Conservation (phyloP, 305 asterid genomes). For the Withania somnifera region DNA sequence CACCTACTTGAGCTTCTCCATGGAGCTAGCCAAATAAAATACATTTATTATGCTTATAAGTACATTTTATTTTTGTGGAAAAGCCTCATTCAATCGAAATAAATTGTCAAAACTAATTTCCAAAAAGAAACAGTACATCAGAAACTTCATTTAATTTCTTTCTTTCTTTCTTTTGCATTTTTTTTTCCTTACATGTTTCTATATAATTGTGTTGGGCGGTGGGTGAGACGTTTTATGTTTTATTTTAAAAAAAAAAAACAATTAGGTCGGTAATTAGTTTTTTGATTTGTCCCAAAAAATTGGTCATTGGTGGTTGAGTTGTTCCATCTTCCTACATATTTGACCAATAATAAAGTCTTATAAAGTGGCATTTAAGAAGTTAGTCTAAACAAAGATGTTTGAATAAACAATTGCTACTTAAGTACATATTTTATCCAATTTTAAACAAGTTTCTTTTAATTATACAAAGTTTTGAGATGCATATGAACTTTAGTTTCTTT, state of each 20-base stretch:
- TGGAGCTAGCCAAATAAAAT: not conserved
- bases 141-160: not conserved
- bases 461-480: not conserved
- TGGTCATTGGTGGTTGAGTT: constrained; percentile 1
- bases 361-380: not conserved
- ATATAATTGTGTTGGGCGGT: not conserved
- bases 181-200: not conserved
- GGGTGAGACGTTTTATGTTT: not conserved
- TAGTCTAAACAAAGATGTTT: not conserved
- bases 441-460: not conserved
- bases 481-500: not conserved
- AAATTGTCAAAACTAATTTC: not conserved
- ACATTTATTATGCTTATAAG: not conserved
- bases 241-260: no score
- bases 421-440: not conserved
- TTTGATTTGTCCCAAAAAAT: not conserved
- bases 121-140: not conserved
- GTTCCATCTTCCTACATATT: not conserved
- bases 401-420: not conserved
- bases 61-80: not conserved
- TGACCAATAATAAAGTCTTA: not conserved
- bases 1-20: not conserved
- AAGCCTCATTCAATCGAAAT: not conserved
- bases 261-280: not conserved
- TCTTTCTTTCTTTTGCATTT: not conserved